Conservation (phyloP, 1,284 basidiomycete genomes). For the Marasmius tenuissimus region DNA sequence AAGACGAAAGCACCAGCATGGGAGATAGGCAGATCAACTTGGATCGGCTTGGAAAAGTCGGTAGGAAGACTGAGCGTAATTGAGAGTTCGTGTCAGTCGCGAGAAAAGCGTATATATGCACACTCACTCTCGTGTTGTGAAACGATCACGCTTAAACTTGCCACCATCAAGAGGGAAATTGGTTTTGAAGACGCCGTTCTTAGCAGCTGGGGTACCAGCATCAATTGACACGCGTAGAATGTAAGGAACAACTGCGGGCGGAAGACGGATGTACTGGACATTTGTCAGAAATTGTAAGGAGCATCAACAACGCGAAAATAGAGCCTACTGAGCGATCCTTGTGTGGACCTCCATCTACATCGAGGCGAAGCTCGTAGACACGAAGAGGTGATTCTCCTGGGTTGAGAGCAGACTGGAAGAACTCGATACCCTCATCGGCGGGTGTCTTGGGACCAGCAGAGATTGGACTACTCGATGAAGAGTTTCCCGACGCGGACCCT, state of each 20-base stretch:
- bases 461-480: conserved; percentile 19
- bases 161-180: conserved; percentile 95
- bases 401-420: conserved; percentile 66
- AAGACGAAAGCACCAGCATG: conserved; percentile 94
- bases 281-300: conserved; percentile 15
- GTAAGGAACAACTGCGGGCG: conserved; percentile 87
- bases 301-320: conserved; percentile 3
- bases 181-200: conserved; percentile 88
- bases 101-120: neutral
- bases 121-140: conserved; percentile 78
- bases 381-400: conserved; percentile 65
- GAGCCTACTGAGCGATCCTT: conserved; percentile 77
- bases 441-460: conserved; percentile 71
- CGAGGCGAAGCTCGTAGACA: conserved; percentile 84
- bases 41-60: conserved; percentile 85
- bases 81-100: conserved; percentile 15
- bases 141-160: conserved; percentile 75
- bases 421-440: conserved; percentile 87
- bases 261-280: conserved; percentile 87
- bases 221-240: conserved; percentile 87
- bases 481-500: conserved; percentile 11
- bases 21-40: conserved; percentile 91
- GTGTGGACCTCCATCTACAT: conserved; percentile 87
- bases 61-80: conserved; percentile 62
- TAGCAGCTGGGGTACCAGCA: conserved; percentile 85